phyloP scores from a whole-genome alignment of 1,139 yeast species.

The Lodderomyces pseudojiufengensis region DNA sequence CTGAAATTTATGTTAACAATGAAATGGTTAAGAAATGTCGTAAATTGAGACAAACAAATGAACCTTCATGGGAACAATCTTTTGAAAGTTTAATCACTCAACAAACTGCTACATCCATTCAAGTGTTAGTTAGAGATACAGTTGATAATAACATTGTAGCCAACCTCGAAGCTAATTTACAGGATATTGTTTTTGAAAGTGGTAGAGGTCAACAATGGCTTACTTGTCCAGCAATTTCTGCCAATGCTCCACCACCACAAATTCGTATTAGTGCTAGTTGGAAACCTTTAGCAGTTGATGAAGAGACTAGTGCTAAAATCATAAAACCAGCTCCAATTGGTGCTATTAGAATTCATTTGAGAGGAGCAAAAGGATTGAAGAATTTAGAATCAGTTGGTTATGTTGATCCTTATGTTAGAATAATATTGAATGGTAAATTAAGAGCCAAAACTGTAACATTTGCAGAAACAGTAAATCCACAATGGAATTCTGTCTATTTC shows the following conservation, averaged over 20 bases:
- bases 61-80: conserved; percentile 66
- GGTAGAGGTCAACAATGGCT: conserved; percentile 52
- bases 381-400: conserved; percentile 65
- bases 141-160: conserved; percentile 49
- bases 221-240: conserved; percentile 35
- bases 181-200: conserved; percentile 51
- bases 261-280: conserved; percentile 56
- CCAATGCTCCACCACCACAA: conserved; percentile 40
- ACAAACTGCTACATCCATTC: conserved; percentile 52
- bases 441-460: conserved; percentile 54
- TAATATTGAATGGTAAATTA: conserved; percentile 54
- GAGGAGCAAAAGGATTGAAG: conserved; percentile 51
- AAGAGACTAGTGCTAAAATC: conserved; percentile 40
- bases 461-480: conserved; percentile 54
- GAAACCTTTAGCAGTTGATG: conserved; percentile 67
- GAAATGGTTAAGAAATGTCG: conserved; percentile 54
- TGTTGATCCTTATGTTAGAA: conserved; percentile 68
- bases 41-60: conserved; percentile 61
- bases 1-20: conserved; percentile 58
- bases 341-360: conserved; percentile 56
- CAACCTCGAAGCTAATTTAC: conserved; percentile 50
- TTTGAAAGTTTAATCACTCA: conserved; percentile 60
- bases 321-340: conserved; percentile 60
- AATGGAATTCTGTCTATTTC: conserved; percentile 55
- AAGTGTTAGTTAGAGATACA: conserved; percentile 56